A percentile compares a stretch with the other conserved stretches of the same genome.
phyloP scores from a whole-genome alignment of 2,329 filamentous ascomycete species.

The Hypoxylon sp. region DNA sequence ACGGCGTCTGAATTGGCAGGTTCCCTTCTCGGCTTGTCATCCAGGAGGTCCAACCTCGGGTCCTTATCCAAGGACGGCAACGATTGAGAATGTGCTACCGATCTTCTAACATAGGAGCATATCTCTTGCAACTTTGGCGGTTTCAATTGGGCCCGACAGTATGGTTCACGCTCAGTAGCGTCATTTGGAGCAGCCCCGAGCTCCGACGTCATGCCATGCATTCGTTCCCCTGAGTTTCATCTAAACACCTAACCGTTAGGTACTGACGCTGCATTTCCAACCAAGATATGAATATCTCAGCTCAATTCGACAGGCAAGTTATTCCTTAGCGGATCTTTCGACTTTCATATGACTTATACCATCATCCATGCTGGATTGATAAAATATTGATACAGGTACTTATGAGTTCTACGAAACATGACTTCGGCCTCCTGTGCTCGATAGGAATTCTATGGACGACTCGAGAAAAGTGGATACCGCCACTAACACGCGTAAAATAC shows the following conservation, averaged over 20 bases:
- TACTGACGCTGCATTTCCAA: neutral
- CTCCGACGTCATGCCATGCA: neutral
- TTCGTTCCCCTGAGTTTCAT: neutral
- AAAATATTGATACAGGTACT: neutral
- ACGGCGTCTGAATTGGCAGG: neutral
- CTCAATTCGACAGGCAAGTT: neutral
- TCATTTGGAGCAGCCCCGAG: neutral
- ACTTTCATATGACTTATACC: neutral
- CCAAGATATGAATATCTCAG: neutral
- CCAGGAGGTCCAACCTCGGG: neutral
- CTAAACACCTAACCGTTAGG: too few relatives aligned
- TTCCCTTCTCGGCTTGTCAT: neutral
- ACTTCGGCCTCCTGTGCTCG: neutral
- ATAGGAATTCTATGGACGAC: neutral
- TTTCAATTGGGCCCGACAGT: neutral
- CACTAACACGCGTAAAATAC: neutral
- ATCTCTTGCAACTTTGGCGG: neutral
- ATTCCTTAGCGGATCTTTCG: neutral
- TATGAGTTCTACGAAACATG: neutral
- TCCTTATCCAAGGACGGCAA: neutral
- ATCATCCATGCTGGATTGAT: too few relatives aligned
- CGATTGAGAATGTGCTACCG: neutral
- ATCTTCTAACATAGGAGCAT: neutral
- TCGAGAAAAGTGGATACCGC: neutral
- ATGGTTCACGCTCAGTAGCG: neutral